Percentiles rank a stretch among this genome's conserved stretches.
phyloP scores from a whole-genome alignment of 306 rosid species.

The Trifolium dubium region DNA sequence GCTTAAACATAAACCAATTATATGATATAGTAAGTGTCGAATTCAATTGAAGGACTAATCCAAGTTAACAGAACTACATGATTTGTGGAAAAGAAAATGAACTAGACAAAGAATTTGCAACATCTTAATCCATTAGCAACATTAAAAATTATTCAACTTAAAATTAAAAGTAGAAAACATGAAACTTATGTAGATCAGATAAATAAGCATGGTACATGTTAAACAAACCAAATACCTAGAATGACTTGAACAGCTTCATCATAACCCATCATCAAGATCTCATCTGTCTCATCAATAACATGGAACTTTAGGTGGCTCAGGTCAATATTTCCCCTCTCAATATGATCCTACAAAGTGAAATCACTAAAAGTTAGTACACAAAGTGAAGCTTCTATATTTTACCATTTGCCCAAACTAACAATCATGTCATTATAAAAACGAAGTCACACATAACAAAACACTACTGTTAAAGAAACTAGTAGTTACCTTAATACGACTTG shows the following conservation, averaged over 20 bases:
- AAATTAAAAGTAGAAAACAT: too few species aligned
- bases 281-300: constrained; percentile 84
- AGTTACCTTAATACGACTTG: constrained; percentile 38
- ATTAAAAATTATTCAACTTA: too few species aligned
- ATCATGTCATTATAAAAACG: not conserved
- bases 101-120: too few species aligned
- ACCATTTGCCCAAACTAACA: not conserved
- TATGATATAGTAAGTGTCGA: too few species aligned
- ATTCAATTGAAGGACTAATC: too few species aligned
- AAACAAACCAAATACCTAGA: constrained; percentile 58
- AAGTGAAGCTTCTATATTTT: not conserved
- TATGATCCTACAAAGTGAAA: not conserved
- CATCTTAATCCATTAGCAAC: too few species aligned
- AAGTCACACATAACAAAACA: not conserved
- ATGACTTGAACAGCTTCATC: constrained; percentile 86
- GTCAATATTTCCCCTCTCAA: constrained; percentile 59
- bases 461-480: too few species aligned
- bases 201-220: too few species aligned
- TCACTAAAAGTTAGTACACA: too few species aligned
- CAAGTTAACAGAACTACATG: too few species aligned
- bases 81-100: too few species aligned
- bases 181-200: not conserved
- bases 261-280: constrained; percentile 88
- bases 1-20: too few species aligned
- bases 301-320: constrained; percentile 71